Evolutionary conservation across 164 flowering plant species (phyloP).

Genomic region (Berberis thunbergii): DNA sequence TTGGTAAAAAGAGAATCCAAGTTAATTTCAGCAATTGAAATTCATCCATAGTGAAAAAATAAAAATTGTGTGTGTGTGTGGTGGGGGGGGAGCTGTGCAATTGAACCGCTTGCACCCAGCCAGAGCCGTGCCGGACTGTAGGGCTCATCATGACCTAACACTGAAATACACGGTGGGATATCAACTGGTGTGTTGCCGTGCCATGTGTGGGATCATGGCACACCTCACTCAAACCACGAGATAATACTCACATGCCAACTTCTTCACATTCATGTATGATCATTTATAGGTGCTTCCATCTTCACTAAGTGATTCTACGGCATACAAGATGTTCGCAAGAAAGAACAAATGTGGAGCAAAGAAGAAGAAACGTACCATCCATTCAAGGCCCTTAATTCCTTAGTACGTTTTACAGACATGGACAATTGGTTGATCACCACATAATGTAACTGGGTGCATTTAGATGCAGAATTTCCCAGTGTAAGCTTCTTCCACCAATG

Average conservation of each 20-base stretch:
- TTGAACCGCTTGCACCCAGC: no score
- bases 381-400: constrained; percentile 65
- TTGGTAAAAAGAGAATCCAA: no score
- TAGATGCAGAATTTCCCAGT: constrained; percentile 19
- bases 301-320: neutral
- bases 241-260: no score
- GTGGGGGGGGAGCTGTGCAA: no score
- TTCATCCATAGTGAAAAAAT: no score
- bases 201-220: no score
- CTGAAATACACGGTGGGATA: neutral
- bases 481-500: constrained; percentile 65
- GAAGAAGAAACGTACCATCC: constrained; percentile 58
- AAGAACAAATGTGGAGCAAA: neutral
- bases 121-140: no score
- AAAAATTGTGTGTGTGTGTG: no score
- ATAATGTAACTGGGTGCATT: constrained; percentile 21
- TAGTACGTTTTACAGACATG: constrained; percentile 70
- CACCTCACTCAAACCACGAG: no score
- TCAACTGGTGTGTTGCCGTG: no score
- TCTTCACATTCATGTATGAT: neutral
- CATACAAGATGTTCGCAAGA: neutral
- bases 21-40: no score
- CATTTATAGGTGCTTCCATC: neutral
- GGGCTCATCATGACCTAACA: no score
- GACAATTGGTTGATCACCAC: constrained; percentile 42